Evolutionary conservation across 2,329 filamentous ascomycete species (phyloP), one percentile per base, ranked within the genome.

Genomic region (Arthrobotrys entomopaga): DNA sequence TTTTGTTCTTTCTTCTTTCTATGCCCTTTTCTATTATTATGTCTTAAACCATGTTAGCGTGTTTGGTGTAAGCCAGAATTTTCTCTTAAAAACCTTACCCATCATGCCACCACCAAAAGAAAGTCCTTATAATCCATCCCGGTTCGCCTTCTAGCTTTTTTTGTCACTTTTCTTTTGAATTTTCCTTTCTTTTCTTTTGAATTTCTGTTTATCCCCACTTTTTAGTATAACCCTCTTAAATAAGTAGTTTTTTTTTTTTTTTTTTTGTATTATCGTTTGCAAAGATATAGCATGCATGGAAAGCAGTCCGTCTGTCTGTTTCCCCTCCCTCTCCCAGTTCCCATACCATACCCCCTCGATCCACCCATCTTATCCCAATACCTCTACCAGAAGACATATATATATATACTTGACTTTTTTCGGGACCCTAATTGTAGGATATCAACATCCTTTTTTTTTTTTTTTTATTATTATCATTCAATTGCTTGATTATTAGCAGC

Each of bases 311-410:
- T 50, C 80, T 80, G 80, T 76, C 77, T n/a, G n/a, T n/a, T n/a
- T n/a, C n/a, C n/a, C n/a, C n/a, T n/a, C 78, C 78, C 72, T 76
- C 77, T 77, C 77, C 76, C 80, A 46, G 16, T 46, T 73, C 75
- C 71, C 66, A 70, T 65, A 71, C 72, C n/a, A n/a, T n/a, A n/a
- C 78, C 83, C 82, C 76, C 82, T 81, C 78, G 79, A 82, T 79
- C 29, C 29, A 34, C 6, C 29, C 82, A 82, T 66, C 61, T 16
- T 66, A 34, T 46, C 58, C 64, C 22, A 69, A 61, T 66, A 34
- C 48, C 58, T 61, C 22, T 69, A 61, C 54, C 76, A 76, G 59
- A 76, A 64, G 64, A 60, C 64, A 50, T 24, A 57, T 63, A 22
- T 72, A 67, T 53, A 24, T 75, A 57, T 74, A 70, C 58, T 46